These are phyloP conservation scores for Colletotrichum chlorophyti DNA, from an alignment of 2,329 filamentous ascomycete genomes.

Conservation along the genomic window DNA sequence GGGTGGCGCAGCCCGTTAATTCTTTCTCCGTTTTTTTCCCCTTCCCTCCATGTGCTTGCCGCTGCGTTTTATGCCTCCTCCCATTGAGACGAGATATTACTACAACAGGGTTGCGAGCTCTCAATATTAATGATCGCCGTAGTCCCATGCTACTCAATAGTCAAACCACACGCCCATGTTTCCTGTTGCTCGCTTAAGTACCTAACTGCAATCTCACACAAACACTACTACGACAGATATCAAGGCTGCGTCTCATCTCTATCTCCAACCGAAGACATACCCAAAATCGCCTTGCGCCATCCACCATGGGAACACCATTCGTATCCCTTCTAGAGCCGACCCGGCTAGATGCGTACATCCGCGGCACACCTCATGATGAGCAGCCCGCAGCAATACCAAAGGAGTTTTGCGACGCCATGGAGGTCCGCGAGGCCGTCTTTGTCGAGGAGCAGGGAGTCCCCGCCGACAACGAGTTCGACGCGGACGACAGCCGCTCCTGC, in stretches of 20 bases:
- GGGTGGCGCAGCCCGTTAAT: slow-evolving; percentile 15
- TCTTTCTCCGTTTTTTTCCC: slow-evolving; percentile 13
- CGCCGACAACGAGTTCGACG: slow-evolving; percentile 77
- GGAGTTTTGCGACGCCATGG: slow-evolving; percentile 69
- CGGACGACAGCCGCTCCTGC: slow-evolving; percentile 78
- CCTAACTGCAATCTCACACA: no score
- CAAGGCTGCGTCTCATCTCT: no score
- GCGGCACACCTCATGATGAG: slow-evolving; percentile 43
- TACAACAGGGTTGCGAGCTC: no score
- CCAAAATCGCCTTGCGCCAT: no score
- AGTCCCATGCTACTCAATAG: no score
- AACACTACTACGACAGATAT: no score
- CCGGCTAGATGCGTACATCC: slow-evolving; percentile 56
- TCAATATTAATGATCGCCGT: no score
- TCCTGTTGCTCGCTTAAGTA: no score
- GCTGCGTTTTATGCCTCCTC: no score
- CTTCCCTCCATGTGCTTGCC: not conserved
- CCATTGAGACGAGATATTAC: no score
- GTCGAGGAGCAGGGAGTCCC: slow-evolving; percentile 65
- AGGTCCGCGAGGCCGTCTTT: slow-evolving; percentile 66
- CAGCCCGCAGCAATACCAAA: slow-evolving; percentile 57
- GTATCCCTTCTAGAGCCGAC: slow-evolving; percentile 55
- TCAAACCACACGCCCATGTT: no score
- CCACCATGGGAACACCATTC: slow-evolving; percentile 57
- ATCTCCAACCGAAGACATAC: no score